Evolutionary conservation across 75 land plant genomes (phyloP).

Genomic region (Azolla pinnata): DNA sequence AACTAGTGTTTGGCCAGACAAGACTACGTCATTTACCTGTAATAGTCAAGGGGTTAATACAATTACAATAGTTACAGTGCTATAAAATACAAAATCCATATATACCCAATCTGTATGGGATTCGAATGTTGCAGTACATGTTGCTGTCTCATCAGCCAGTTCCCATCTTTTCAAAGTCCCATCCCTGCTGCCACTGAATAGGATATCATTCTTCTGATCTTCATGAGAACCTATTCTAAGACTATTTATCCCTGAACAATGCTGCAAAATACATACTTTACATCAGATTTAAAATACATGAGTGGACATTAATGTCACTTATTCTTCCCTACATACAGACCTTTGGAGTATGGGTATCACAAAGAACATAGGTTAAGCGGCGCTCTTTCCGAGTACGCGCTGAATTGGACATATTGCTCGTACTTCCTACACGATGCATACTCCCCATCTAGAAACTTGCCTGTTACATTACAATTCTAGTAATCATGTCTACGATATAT

Average conservation of each 20-base stretch:
- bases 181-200: conserved; percentile 93
- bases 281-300: neutral
- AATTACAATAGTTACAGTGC: neutral
- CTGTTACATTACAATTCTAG: neutral
- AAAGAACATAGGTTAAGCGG: conserved; percentile 79
- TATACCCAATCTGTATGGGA: conserved; percentile 96
- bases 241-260: conserved; percentile 86
- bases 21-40: conserved; percentile 91
- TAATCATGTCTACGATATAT: neutral
- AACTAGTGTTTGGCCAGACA: conserved; percentile 66
- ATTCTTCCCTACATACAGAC: conserved; percentile 22
- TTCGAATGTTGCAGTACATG: conserved; percentile 81
- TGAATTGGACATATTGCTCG: conserved; percentile 71
- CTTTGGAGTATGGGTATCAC: conserved; percentile 75
- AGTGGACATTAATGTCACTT: neutral
- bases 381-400: conserved; percentile 84
- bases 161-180: conserved; percentile 96
- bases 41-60: neutral
- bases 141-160: conserved; percentile 44
- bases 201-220: conserved; percentile 27
- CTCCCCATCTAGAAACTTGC: conserved; percentile 1
- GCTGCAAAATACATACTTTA: conserved; percentile 36
- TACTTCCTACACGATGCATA: conserved; percentile 99
- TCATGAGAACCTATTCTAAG: conserved; percentile 37
- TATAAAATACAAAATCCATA: neutral